Base-by-base conservation (phyloP, 257 asterid genomes). In the Jacaranda copaia region DNA sequence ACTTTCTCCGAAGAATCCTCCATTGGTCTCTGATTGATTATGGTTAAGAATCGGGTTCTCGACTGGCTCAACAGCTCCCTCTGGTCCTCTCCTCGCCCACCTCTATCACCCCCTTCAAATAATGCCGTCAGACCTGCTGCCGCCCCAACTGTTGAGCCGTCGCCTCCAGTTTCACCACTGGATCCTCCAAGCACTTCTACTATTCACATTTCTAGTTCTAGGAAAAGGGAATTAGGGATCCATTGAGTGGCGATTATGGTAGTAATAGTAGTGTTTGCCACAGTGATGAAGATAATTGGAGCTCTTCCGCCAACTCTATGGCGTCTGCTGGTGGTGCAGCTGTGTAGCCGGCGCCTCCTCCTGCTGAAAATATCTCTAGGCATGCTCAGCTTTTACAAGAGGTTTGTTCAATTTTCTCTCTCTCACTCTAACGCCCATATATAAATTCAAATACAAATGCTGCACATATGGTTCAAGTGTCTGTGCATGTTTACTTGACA, bases 41-140 rank as follows among this genome's bases (percentile, higher is more conserved):
- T 88, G 92, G 87, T 78, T 81, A 88, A 84, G 78, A 90, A 86
- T 70, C 72, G 85, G 64, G 95, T 86, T 12, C 97, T 95, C 25
- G 95, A 91, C 75, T 91, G 97, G 97, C 92, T 91, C 82, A 91
- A 91, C 78, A 91, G 93, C 90, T 86, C 97, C 32, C 78, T 91
- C 15, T 91, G 96, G 96, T 86, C 96, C 4, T 66, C 90, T 20
- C 88, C 89, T 12, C 81, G 73, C 8, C 87, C 83, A 3, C 77
- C 83, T 12, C 72, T 77, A 1, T 66, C 82, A 2, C 79, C 90
- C 53, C 85, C 79, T 8, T 9, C 77, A 4, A 52, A 70, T 82
- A 82, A 68, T 56, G 59, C 74, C 73, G 69, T 73, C 6, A 84
- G 38, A 70, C 80, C 79, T 6, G 75, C 63, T 73, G 70, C 79